phyloP scores from a whole-genome alignment of 805 yeast species.

The Saccharomycopsis amapae region DNA sequence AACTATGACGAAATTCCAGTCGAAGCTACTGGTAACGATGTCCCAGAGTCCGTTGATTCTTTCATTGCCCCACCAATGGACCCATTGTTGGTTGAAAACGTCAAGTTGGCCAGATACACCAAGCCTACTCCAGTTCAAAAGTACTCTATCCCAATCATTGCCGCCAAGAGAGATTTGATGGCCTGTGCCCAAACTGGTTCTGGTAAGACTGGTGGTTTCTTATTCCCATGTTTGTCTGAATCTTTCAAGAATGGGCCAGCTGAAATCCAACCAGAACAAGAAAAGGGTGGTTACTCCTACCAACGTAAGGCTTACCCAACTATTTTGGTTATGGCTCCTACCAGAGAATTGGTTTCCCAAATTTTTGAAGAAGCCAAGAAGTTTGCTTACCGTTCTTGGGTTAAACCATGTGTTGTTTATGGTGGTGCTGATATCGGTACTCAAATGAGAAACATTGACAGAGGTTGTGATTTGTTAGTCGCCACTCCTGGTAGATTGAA shows the following conservation, averaged over 20 bases:
- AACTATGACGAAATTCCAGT: constrained; percentile 98
- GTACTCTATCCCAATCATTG: constrained; percentile 87
- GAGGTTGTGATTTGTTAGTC: constrained; percentile 92
- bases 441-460: constrained; percentile 81
- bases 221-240: constrained; percentile 94
- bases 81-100: constrained; percentile 75
- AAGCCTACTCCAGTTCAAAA: constrained; percentile 97
- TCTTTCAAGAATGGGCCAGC: constrained; percentile 86
- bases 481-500: constrained; percentile 99
- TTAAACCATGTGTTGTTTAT: constrained; percentile 89
- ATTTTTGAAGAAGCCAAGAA: constrained; percentile 93
- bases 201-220: constrained; percentile 99
- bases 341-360: constrained; percentile 98
- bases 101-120: constrained; percentile 80
- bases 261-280: constrained; percentile 42
- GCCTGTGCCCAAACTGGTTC: constrained; percentile 99
- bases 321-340: constrained; percentile 93
- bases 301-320: constrained; percentile 87
- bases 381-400: constrained; percentile 98
- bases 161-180: constrained; percentile 86
- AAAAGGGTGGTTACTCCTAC: constrained; percentile 34
- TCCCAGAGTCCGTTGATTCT: constrained; percentile 85
- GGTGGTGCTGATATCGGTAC: constrained; percentile 95
- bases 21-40: constrained; percentile 91
- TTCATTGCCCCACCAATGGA: constrained; percentile 94